Conservation (phyloP, 176 grass and related monocot genomes). For the Echinochloa phyllopogon region DNA sequence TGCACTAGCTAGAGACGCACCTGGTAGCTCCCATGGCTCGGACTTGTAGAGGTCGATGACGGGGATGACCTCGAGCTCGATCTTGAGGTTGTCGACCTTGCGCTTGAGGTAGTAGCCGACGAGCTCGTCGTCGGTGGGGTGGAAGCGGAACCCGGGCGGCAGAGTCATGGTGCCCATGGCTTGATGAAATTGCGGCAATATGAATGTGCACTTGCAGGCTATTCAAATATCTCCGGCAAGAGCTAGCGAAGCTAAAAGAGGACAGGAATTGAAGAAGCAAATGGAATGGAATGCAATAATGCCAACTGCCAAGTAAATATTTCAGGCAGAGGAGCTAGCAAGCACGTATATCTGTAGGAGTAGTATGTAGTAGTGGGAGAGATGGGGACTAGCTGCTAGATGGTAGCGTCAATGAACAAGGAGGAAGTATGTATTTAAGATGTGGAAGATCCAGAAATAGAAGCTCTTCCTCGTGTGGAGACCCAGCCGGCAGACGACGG, state of each 20-base stretch:
- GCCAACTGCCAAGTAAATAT: slow-evolving; percentile 50
- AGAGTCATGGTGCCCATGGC: slow-evolving; percentile 57
- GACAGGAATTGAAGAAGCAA: neutral
- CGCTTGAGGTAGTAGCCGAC: slow-evolving; percentile 98
- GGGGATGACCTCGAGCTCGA: slow-evolving; percentile 94
- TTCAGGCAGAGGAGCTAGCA: slow-evolving; percentile 33
- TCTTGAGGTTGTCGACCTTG: slow-evolving; percentile 80
- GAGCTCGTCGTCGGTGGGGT: slow-evolving; percentile 90
- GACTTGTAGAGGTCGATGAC: slow-evolving; percentile 91
- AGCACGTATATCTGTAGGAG: neutral
- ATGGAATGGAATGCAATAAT: neutral
- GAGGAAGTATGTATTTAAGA: slow-evolving; percentile 55
- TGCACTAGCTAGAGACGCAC: slow-evolving; percentile 14
- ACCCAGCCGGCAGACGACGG: slow-evolving; percentile 40
- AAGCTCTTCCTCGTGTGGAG: slow-evolving; percentile 63
- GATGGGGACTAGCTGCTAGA: neutral
- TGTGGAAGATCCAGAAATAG: slow-evolving; percentile 95
- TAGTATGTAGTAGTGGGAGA: too few relatives aligned
- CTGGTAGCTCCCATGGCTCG: slow-evolving; percentile 98
- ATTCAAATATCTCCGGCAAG: neutral
- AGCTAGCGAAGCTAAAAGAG: neutral
- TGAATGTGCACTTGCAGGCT: slow-evolving; percentile 39
- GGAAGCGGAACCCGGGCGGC: slow-evolving; percentile 96
- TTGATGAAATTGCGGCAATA: neutral
- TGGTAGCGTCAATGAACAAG: neutral